Conservation (phyloP, 441 rosid genomes). For the Hura crepitans region DNA sequence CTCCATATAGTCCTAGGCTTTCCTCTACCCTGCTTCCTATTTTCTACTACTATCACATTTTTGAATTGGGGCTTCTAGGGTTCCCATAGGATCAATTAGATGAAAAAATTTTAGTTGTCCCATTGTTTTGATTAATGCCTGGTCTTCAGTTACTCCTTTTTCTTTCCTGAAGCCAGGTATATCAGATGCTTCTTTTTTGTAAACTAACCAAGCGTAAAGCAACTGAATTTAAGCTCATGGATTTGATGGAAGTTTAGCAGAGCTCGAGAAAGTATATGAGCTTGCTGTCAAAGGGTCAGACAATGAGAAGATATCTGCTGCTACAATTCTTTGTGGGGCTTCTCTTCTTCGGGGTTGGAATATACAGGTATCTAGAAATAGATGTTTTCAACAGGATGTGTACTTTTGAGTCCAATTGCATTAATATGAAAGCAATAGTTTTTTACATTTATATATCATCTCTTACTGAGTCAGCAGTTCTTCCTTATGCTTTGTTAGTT, state of each 20-base stretch:
- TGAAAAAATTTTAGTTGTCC: conserved; percentile 26
- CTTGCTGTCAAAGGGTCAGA: conserved; percentile 82
- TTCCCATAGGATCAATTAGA: neutral
- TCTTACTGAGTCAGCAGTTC: neutral
- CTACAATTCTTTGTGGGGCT: conserved; percentile 94
- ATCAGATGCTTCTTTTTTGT: conserved; percentile 65
- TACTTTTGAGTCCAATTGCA: conserved; percentile 9
- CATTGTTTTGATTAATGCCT: conserved; percentile 38
- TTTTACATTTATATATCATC: neutral
- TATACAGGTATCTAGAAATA: conserved; percentile 54
- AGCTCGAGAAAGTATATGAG: conserved; percentile 91
- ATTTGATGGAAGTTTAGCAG: conserved; percentile 99
- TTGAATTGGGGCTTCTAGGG: no score
- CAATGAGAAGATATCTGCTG: conserved; percentile 94
- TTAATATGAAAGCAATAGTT: conserved; percentile 6
- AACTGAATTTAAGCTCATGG: conserved; percentile 85
- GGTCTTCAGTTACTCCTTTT: conserved; percentile 60
- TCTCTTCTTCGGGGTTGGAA: conserved; percentile 96
- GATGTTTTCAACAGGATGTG: conserved; percentile 12
- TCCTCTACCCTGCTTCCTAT: no score
- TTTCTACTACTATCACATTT: no score
- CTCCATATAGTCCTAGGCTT: no score
- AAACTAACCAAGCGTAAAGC: conserved; percentile 63
- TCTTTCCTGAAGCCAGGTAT: conserved; percentile 72
- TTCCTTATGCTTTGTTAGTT: neutral